Conservation (phyloP, 208 protist genomes). For the Crithidia sp. region DNA sequence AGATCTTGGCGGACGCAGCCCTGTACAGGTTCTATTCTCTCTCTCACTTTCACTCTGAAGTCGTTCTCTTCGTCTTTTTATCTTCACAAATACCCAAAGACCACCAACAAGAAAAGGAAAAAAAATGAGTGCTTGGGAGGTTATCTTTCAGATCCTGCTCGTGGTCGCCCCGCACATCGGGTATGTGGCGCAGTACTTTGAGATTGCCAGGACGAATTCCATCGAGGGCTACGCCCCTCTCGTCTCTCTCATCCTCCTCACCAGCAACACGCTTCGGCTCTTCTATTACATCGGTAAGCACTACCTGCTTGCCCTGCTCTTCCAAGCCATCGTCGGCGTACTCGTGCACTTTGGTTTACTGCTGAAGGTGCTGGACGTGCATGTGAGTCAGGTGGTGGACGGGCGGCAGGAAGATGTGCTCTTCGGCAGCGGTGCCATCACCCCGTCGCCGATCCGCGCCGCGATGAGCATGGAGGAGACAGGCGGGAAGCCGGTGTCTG, state of each 20-base stretch:
- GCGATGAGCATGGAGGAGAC: conserved; percentile 1
- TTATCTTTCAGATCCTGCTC: conserved; percentile 53
- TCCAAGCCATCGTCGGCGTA: conserved; percentile 64
- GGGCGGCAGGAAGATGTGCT: conserved; percentile 14
- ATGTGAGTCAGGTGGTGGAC: conserved; percentile 21
- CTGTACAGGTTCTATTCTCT: too few relatives aligned
- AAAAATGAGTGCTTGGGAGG: conserved; percentile 4
- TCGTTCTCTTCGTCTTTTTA: conserved; percentile 3
- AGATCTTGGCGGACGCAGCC: too few relatives aligned
- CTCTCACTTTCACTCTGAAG: neutral
- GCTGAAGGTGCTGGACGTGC: conserved; percentile 50
- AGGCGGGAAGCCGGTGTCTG: neutral
- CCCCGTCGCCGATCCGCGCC: neutral
- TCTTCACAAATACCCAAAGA: neutral
- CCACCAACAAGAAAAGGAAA: too few relatives aligned
- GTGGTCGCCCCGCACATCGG: conserved; percentile 75
- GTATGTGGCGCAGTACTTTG: conserved; percentile 63
- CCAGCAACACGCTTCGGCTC: conserved; percentile 80
- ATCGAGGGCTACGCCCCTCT: conserved; percentile 67
- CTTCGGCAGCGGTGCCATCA: neutral
- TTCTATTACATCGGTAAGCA: conserved; percentile 72
- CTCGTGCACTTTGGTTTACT: conserved; percentile 61
- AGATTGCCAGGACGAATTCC: conserved; percentile 45
- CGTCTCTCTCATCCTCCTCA: conserved; percentile 77
- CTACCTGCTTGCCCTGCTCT: conserved; percentile 66